Evolutionary conservation across 1,139 yeast genomes (phyloP).

Genomic region (Ashbya aceris): DNA sequence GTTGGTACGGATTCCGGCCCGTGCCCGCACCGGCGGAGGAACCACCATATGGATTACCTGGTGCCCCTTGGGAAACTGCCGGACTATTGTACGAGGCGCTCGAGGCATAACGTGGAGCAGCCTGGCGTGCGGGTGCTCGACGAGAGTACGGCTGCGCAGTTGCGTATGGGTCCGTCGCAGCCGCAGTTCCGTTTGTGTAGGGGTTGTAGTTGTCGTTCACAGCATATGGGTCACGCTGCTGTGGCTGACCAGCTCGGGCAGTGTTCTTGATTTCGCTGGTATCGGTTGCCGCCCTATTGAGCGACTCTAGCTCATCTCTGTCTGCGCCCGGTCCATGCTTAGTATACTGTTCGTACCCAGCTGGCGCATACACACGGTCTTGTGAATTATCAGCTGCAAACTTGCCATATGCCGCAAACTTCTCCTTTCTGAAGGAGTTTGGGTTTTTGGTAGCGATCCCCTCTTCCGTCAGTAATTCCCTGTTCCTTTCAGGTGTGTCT

Average conservation of each 20-base stretch:
- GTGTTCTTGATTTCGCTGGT: too few species aligned
- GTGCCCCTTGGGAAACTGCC: too few species aligned
- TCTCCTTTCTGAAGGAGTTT: constrained; percentile 37
- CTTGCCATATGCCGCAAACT: constrained; percentile 57
- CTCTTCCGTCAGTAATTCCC: constrained; percentile 40
- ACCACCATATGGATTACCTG: too few species aligned
- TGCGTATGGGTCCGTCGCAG: too few species aligned
- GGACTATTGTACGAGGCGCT: too few species aligned
- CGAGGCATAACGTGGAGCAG: too few species aligned
- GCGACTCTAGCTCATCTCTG: constrained; percentile 12
- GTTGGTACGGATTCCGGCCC: constrained; percentile 8
- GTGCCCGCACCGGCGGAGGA: background rate
- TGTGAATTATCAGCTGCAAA: constrained; percentile 44
- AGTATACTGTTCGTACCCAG: constrained; percentile 34
- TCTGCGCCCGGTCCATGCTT: constrained; percentile 6
- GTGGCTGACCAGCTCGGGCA: too few species aligned
- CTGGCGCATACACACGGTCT: constrained; percentile 37
- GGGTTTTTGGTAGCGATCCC: constrained; percentile 45
- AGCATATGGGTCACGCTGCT: too few species aligned
- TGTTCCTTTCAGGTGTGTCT: constrained; percentile 48
- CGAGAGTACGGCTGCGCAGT: too few species aligned
- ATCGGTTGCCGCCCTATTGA: constrained; percentile 11
- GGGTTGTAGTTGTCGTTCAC: too few species aligned
- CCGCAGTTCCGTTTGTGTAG: too few species aligned
- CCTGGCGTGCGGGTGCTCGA: too few species aligned